Evolutionary conservation across 2,329 filamentous ascomycete species (phyloP).

Genomic region (Anthostomella pinea): DNA sequence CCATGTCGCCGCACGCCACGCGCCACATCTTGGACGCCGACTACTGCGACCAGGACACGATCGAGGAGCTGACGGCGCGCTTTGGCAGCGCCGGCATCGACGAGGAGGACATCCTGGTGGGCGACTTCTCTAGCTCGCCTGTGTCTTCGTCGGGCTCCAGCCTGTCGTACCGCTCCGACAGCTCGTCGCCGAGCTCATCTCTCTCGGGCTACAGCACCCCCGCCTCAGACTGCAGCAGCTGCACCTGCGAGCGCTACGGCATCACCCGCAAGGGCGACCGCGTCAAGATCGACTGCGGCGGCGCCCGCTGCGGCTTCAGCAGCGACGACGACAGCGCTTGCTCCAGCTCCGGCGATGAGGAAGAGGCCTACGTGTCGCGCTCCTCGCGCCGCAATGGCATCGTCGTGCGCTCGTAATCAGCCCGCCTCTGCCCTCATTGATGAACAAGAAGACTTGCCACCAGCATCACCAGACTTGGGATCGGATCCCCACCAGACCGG

Average conservation of each 20-base stretch:
- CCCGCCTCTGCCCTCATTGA: too few relatives aligned
- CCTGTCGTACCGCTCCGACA: conserved; percentile 68
- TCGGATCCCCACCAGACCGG: too few relatives aligned
- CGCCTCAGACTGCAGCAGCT: conserved; percentile 71
- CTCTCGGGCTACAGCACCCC: conserved; percentile 78
- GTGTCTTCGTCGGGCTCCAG: conserved; percentile 68
- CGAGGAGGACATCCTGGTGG: conserved; percentile 54
- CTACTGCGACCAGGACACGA: conserved; percentile 68
- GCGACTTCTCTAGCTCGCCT: conserved; percentile 55
- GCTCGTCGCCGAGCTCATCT: conserved; percentile 69
- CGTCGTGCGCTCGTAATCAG: conserved; percentile 45
- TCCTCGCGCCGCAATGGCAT: conserved; percentile 63
- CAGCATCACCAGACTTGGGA: too few relatives aligned
- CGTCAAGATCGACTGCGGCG: conserved; percentile 94
- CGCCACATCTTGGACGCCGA: conserved; percentile 81
- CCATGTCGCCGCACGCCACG: conserved; percentile 82
- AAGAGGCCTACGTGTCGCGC: conserved; percentile 55
- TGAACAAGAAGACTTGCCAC: conserved; percentile 20
- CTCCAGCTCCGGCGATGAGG: conserved; percentile 66
- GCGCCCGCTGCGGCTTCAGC: conserved; percentile 78
- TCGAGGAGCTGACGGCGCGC: conserved; percentile 77
- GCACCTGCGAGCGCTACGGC: conserved; percentile 94
- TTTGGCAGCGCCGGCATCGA: conserved; percentile 63
- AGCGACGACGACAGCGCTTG: conserved; percentile 67
- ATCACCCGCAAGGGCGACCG: conserved; percentile 91